Base-by-base conservation (phyloP, 306 rosid species). In the Quercus rubra region DNA sequence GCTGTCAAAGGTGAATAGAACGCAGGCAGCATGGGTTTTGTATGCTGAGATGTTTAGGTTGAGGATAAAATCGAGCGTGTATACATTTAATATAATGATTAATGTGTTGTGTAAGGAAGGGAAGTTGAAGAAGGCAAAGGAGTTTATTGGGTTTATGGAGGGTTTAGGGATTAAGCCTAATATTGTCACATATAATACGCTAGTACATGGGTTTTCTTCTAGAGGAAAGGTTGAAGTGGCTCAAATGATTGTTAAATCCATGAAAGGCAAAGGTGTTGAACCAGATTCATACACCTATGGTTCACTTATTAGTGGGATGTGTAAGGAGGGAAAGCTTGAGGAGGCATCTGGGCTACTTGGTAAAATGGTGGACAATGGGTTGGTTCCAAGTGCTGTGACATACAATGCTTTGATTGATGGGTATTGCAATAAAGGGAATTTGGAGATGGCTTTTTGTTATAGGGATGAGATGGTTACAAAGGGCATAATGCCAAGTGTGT, bases 1-100 rank as follows among this genome's bases (percentile, higher is more conserved):
- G 84, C 80, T 88, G 20, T 62, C 86, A 85, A 94, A 81, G 76
- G 55, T 87, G 79, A 87, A 88, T 46, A 77, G 81, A 80, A 86
- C 84, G 0, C 89, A 87, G 62, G 78, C 49, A 69, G 91, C 89
- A 7, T 94, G 97, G 98, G 90, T 75, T 87, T 54, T 94, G 56
- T 94, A 92, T 79, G 92, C 94, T 1, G 97, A 94, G 80, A 92
- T 94, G 98, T 91, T 91, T 83, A 88, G 90, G 88, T 70, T 91
- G 90, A 82, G 82, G 28, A 85, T 94, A 12, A 89, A 77, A 77
- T 94, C 97, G 0, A 88, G 85, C 21, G 81, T 86, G 5, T 86
- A 49, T 71, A 92, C 98, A 5, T 92, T 88, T 62, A 94, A 94
- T 57, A 92, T 94, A 1, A 94, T 94, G 97, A 83, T 92, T 55